These are phyloP conservation scores for Aspergillus latus DNA, from an alignment of 2,329 filamentous ascomycete genomes.

Conservation along the genomic window DNA sequence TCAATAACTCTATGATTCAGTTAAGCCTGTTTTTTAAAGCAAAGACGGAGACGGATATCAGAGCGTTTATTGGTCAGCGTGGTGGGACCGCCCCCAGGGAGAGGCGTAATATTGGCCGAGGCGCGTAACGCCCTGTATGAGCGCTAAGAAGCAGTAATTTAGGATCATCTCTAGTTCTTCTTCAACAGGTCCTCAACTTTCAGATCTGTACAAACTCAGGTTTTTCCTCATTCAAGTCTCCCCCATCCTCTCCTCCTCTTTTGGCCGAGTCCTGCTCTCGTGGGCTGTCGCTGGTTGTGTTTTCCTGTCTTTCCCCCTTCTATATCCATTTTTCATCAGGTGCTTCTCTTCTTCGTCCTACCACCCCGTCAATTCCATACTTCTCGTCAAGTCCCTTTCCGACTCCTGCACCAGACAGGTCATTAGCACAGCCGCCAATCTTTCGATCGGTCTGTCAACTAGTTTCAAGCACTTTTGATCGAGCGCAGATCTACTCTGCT, in stretches of 20 bases:
- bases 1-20: background rate
- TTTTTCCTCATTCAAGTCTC: conserved; percentile 14
- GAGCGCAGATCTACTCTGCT: conserved; percentile 1
- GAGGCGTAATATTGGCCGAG: conserved; percentile 12
- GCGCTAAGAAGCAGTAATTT: conserved; percentile 7
- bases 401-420: background rate
- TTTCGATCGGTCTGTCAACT: conserved; percentile 8
- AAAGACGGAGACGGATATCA: conserved; percentile 6
- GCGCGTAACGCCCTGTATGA: conserved; percentile 13
- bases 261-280: background rate
- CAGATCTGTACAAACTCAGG: conserved; percentile 17
- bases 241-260: conserved; percentile 2
- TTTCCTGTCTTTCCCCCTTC: background rate
- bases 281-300: conserved; percentile 9
- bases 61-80: conserved; percentile 3
- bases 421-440: conserved; percentile 1
- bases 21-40: conserved; percentile 7
- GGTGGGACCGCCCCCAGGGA: conserved; percentile 15
- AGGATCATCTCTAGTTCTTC: conserved; percentile 8
- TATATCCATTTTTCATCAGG: background rate
- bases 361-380: conserved; percentile 16
- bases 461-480: background rate
- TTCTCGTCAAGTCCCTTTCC: conserved; percentile 10
- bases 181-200: conserved; percentile 1
- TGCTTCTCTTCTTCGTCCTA: conserved; percentile 12